Base-by-base conservation (phyloP, 805 yeast genomes). In the Middelhovenomyces tepae region DNA sequence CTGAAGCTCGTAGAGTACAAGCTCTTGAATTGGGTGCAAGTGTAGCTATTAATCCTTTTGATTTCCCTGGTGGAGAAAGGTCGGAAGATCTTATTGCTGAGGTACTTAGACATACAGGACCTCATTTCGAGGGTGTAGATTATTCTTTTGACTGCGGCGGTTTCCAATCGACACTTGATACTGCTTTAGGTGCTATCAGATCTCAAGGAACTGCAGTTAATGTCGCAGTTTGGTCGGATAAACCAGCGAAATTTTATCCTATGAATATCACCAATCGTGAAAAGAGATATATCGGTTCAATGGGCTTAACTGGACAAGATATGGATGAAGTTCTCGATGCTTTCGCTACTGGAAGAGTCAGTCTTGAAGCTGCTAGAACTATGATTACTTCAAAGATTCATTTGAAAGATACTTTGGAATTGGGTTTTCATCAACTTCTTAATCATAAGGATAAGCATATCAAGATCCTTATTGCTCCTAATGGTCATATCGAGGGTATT, bases 271-370 rank as follows among this genome's bases (percentile, higher is more conserved):
- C 40, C 10, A 14, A 10, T 7, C 21, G 16, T 9, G 40, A 37
- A 20, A 34, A 22, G 15, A n/a, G 15, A 14, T 37, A 37, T 21
- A 37, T 37, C 38, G 40, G 40, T 9, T 73, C 80, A 1, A 73
- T 75, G 62, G 73, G 80, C 38, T 75, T 75, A 48, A 67, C 69
- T 2, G 62, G 65, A 14, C 56, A 56, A 36, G 83, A 76, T 51
- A 75, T 76, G 40, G 67, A 64, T 44, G 71, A 67, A 29, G 81
- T 75, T 3, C 61, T 74, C 14, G 56, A 50, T 0, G 75, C 78
- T 6, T 54, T 76, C 32, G 64, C 60, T 4, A 43, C 54, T 2
- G 76, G 76, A 10, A 44, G 50, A 21, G 71, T 75, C 37, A 58
- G 55, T 20, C 39, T 66, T 7, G 66, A 65, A 10, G 63, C 62